Evolutionary conservation across 2,329 filamentous ascomycete genomes (phyloP).

Genomic region (Fusarium metavorans): DNA sequence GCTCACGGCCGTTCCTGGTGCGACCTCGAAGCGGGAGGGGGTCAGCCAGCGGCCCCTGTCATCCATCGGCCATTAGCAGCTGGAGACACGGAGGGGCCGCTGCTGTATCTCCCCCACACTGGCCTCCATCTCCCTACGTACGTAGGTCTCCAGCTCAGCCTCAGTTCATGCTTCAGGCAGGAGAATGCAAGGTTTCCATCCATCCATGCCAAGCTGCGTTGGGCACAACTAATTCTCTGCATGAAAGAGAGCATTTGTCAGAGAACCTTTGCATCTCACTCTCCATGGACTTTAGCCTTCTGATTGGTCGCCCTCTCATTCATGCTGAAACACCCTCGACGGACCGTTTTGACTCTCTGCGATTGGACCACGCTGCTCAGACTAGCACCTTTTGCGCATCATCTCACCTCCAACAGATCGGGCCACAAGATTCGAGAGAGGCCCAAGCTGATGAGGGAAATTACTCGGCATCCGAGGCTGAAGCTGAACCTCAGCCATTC

Average conservation of each 20-base stretch:
- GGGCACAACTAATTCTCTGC: background rate
- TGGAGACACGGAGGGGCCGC: background rate
- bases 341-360: constrained; percentile 9
- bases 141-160: constrained; percentile 20
- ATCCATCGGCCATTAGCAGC: constrained; percentile 3
- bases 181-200: constrained; percentile 11
- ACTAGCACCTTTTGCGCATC: background rate
- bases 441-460: constrained; percentile 1
- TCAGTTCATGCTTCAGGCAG: background rate
- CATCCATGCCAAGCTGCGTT: constrained; percentile 18
- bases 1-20: constrained; percentile 37
- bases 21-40: constrained; percentile 29
- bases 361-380: constrained; percentile 9
- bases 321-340: constrained; percentile 16
- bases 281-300: background rate
- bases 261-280: background rate
- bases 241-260: background rate
- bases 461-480: constrained; percentile 3
- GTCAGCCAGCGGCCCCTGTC: constrained; percentile 29
- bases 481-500: background rate
- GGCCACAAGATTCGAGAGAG: background rate
- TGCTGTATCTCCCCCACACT: constrained; percentile 31
- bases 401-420: background rate
- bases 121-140: constrained; percentile 8
- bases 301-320: background rate